Percentiles rank a stretch among this genome's conserved stretches.
Evolutionary conservation across 1,284 basidiomycete genomes (phyloP).

Genomic region (Ustilago trichophora): DNA sequence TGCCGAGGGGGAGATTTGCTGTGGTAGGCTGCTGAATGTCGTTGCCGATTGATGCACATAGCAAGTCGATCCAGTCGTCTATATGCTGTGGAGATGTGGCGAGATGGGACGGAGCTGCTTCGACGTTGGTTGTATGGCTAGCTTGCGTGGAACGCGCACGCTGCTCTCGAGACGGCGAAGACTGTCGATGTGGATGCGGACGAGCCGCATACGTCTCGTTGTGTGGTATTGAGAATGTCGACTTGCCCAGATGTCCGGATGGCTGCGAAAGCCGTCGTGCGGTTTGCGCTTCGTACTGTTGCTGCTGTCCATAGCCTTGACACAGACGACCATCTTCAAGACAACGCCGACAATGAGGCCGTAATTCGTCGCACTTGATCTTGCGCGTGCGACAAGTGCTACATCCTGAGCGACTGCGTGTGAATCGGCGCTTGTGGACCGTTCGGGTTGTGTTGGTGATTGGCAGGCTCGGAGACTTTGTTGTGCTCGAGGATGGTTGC

Average conservation of each 20-base stretch:
- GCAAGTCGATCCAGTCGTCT: constrained; percentile 22
- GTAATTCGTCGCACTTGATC: constrained; percentile 27
- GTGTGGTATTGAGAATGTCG: too few species aligned
- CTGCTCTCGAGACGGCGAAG: background rate
- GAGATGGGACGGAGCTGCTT: too few species aligned
- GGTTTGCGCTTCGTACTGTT: too few species aligned
- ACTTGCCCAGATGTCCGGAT: too few species aligned
- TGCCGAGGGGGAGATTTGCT: background rate
- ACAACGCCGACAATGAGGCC: constrained; percentile 16
- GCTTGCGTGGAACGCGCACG: background rate
- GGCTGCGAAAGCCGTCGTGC: background rate
- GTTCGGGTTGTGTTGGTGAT: background rate
- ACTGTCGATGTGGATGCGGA: too few species aligned
- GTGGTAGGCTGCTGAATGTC: constrained; percentile 1
- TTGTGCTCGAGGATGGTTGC: too few species aligned
- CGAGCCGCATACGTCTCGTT: too few species aligned
- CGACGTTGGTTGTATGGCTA: too few species aligned
- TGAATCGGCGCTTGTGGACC: constrained; percentile 9
- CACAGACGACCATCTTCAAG: too few species aligned
- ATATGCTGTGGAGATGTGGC: constrained; percentile 11
- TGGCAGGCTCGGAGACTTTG: too few species aligned
- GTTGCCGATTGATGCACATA: constrained; percentile 12
- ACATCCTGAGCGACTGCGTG: constrained; percentile 12
- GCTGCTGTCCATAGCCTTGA: constrained; percentile 2
- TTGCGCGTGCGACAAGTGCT: constrained; percentile 14